phyloP scores from a whole-genome alignment of 495 filamentous ascomycete genomes.

The Penicillium lividum region DNA sequence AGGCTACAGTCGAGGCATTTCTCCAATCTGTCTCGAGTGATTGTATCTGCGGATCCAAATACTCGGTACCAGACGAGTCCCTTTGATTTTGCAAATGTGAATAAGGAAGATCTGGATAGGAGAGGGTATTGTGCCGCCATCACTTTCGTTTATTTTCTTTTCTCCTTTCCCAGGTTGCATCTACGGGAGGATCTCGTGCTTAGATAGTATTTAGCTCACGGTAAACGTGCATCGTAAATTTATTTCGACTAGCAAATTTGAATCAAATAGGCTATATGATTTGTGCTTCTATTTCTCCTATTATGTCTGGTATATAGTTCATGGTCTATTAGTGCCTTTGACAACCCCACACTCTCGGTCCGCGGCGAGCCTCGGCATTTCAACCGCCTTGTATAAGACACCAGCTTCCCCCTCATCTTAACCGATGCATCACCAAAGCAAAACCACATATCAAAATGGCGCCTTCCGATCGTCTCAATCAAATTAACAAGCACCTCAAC shows the following conservation, averaged over 20 bases:
- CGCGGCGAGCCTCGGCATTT: slow-evolving; percentile 32
- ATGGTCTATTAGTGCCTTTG: neutral
- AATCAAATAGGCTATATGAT: slow-evolving; percentile 17
- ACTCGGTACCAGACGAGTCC: slow-evolving; percentile 8
- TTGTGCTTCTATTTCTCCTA: neutral
- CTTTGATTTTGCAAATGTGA: slow-evolving; percentile 6
- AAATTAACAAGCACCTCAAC: slow-evolving; percentile 75
- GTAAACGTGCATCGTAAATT: slow-evolving; percentile 19
- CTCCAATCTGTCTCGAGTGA: slow-evolving; percentile 31
- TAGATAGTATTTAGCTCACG: slow-evolving; percentile 19
- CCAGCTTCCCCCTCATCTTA: slow-evolving; percentile 10
- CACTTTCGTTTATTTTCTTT: neutral
- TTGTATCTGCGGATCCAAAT: slow-evolving; percentile 35
- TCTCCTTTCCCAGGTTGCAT: slow-evolving; percentile 5
- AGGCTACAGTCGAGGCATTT: slow-evolving; percentile 37
- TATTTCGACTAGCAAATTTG: slow-evolving; percentile 11
- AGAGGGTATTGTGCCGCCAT: slow-evolving; percentile 4
- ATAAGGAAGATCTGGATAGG: neutral
- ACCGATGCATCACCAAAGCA: neutral
- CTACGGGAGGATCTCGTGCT: slow-evolving; percentile 6
- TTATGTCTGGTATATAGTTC: slow-evolving; percentile 5
- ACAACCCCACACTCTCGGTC: slow-evolving; percentile 31
- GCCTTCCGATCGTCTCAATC: slow-evolving; percentile 56
- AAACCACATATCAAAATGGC: slow-evolving; percentile 30
- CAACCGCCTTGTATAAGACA: slow-evolving; percentile 26